These are phyloP conservation scores for Aspergillus alliaceus DNA, from an alignment of 2,329 filamentous ascomycete genomes.

Conservation along the genomic window DNA sequence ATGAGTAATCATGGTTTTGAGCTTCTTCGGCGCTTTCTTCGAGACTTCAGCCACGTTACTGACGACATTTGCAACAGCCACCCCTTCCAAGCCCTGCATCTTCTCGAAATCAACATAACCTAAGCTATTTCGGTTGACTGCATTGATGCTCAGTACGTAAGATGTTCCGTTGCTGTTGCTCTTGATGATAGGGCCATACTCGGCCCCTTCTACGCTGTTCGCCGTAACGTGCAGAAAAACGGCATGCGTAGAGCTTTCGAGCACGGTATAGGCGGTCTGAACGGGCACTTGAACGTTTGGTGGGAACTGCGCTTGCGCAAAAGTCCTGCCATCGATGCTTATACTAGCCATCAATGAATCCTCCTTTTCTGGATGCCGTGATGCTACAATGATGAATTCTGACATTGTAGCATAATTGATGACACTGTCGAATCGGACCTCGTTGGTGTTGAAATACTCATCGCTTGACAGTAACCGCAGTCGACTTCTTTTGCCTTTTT, in stretches of 20 bases:
- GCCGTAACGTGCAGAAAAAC: slow-evolving; percentile 92
- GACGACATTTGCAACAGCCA: slow-evolving; percentile 83
- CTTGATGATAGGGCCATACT: slow-evolving; percentile 89
- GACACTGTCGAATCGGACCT: slow-evolving; percentile 66
- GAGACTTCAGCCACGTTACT: slow-evolving; percentile 67
- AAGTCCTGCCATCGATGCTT: slow-evolving; percentile 80
- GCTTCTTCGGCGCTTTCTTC: slow-evolving; percentile 65
- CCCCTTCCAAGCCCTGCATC: slow-evolving; percentile 86
- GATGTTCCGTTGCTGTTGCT: slow-evolving; percentile 98
- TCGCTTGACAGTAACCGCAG: slow-evolving; percentile 73
- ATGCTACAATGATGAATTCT: slow-evolving; percentile 91
- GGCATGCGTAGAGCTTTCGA: slow-evolving; percentile 92
- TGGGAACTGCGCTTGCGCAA: slow-evolving; percentile 83
- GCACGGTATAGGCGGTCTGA: slow-evolving; percentile 82
- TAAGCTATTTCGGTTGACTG: slow-evolving; percentile 74
- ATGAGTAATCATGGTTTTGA: slow-evolving; percentile 91
- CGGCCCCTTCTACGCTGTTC: slow-evolving; percentile 61
- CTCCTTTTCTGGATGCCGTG: slow-evolving; percentile 60
- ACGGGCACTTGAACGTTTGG: slow-evolving; percentile 76
- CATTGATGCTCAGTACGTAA: slow-evolving; percentile 78
- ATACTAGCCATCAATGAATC: slow-evolving; percentile 73
- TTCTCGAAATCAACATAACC: slow-evolving; percentile 96
- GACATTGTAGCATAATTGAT: slow-evolving; percentile 91
- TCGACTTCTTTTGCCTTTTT: slow-evolving; percentile 62
- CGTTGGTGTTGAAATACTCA: slow-evolving; percentile 70